phyloP scores from a whole-genome alignment of 192 early-diverging fungal species.

The Backusella sp. region DNA sequence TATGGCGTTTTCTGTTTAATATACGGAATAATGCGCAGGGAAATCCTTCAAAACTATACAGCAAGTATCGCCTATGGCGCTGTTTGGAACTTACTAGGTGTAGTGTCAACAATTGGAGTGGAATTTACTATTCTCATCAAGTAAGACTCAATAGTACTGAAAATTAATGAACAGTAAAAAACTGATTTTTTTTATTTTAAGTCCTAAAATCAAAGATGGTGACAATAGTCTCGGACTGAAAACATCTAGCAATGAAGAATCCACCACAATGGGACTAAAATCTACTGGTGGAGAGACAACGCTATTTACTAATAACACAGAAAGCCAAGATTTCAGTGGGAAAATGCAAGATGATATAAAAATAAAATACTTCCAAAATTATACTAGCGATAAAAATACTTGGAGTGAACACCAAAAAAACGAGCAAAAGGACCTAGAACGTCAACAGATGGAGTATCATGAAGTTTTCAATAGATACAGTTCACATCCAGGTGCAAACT shows the following conservation, averaged over 20 bases:
- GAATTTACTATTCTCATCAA: constrained; percentile 29
- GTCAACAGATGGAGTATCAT: background rate
- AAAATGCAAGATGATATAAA: background rate
- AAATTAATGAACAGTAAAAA: background rate
- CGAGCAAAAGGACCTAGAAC: background rate
- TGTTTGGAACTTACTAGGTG: constrained; percentile 27
- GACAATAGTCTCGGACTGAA: background rate
- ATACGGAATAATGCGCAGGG: constrained; percentile 29
- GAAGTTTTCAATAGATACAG: constrained; percentile 3
- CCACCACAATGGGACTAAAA: background rate
- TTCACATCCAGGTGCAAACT: background rate
- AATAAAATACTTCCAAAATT: background rate
- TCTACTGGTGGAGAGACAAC: background rate
- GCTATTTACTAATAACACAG: background rate
- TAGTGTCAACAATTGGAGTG: constrained; percentile 13
- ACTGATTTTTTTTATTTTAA: background rate
- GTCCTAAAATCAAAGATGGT: background rate
- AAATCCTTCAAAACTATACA: constrained; percentile 13
- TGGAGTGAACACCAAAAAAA: background rate
- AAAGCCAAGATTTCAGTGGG: background rate
- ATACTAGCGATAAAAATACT: background rate
- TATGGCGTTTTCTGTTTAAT: constrained; percentile 30
- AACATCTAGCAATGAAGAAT: background rate
- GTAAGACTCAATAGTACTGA: background rate
- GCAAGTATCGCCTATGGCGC: constrained; percentile 12